These are phyloP conservation scores for Leishmania mexicana DNA, from an alignment of 208 protist species.

Conservation along the genomic window DNA sequence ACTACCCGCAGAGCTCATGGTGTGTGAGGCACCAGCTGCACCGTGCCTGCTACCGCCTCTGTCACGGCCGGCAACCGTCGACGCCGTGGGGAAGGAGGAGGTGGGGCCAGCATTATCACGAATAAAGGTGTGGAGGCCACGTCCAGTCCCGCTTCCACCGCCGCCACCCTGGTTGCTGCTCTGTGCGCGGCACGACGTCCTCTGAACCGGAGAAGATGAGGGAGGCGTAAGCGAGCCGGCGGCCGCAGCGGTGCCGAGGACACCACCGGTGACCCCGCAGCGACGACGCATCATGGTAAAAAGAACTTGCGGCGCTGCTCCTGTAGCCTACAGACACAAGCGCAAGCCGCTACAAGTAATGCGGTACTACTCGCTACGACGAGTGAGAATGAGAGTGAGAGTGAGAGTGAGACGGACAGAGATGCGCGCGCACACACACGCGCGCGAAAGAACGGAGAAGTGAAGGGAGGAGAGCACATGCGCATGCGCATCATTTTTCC, in stretches of 20 bases:
- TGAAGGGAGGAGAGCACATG: background rate
- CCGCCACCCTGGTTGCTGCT: conserved; percentile 15
- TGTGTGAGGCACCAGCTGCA: background rate
- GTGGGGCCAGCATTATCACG: conserved; percentile 18
- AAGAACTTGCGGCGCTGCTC: background rate
- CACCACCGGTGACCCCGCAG: conserved; percentile 12
- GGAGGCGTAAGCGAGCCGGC: background rate
- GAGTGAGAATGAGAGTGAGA: background rate
- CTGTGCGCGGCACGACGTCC: conserved; percentile 10
- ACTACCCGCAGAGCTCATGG: background rate
- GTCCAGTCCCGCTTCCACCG: conserved; percentile 8
- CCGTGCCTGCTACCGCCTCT: background rate
- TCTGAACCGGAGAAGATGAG: background rate
- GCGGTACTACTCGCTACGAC: background rate
- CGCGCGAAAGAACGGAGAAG: background rate
- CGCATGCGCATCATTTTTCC: background rate
- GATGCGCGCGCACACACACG: background rate
- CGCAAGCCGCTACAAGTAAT: background rate
- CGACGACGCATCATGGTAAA: conserved; percentile 45
- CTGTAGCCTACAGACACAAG: background rate
- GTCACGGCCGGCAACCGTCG: background rate
- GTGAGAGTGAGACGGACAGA: background rate
- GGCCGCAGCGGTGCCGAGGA: background rate
- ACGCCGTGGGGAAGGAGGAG: conserved; percentile 11
- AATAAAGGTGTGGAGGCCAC: conserved; percentile 24